Percentiles rank a stretch among this genome's conserved stretches.
Conservation (phyloP, 2,329 filamentous ascomycete species). For the Cladophialophora yegresii region DNA sequence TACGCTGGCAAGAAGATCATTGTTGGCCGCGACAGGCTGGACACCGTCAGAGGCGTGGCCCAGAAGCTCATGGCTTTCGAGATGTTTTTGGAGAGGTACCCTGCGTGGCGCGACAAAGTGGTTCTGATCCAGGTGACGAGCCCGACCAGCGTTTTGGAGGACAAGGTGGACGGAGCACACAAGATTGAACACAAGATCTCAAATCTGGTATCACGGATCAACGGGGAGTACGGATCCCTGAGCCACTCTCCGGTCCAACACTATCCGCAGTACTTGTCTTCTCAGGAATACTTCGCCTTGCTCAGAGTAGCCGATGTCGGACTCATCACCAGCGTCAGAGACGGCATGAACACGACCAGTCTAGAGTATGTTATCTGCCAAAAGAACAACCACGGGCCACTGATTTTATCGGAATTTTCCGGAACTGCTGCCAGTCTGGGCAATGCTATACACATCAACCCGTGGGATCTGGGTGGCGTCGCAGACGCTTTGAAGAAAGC, state of each 20-base stretch:
- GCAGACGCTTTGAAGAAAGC: constrained; percentile 80
- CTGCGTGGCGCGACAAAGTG: constrained; percentile 88
- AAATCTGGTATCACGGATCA: constrained; percentile 86
- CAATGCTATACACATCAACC: constrained; percentile 93
- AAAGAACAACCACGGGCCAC: constrained; percentile 77
- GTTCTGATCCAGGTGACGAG: constrained; percentile 95
- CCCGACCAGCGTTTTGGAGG: constrained; percentile 76
- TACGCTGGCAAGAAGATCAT: constrained; percentile 94
- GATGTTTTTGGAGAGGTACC: constrained; percentile 83
- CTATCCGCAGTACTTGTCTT: constrained; percentile 87
- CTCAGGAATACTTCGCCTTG: constrained; percentile 92
- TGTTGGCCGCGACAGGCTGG: constrained; percentile 88
- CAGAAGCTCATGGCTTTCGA: constrained; percentile 96
- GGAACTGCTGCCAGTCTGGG: constrained; percentile 84
- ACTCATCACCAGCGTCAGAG: constrained; percentile 90
- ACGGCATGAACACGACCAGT: constrained; percentile 97
- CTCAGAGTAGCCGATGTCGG: constrained; percentile 86
- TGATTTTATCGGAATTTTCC: constrained; percentile 96
- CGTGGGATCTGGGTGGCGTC: constrained; percentile 85
- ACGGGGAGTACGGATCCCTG: constrained; percentile 83
- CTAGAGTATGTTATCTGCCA: constrained; percentile 94
- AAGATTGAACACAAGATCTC: constrained; percentile 87
- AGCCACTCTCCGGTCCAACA: constrained; percentile 90
- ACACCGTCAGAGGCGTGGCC: constrained; percentile 88
- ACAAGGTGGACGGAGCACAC: constrained; percentile 72